Percentiles rank a stretch among this genome's conserved stretches.
Evolutionary conservation across 1,139 yeast genomes (phyloP).

Genomic region (Taphrina populina): DNA sequence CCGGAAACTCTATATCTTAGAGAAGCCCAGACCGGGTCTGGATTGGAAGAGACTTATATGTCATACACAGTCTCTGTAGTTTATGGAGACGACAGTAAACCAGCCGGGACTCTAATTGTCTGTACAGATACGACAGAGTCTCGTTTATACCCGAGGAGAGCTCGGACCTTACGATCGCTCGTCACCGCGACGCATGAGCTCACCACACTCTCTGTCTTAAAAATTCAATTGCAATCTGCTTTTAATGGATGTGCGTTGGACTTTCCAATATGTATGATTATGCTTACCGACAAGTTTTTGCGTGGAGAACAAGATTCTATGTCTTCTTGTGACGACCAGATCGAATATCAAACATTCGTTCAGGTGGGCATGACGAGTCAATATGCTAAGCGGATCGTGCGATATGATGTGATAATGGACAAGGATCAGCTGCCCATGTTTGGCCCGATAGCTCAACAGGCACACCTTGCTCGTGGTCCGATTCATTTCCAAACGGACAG

Average conservation of each 20-base stretch:
- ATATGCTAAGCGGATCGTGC: not conserved
- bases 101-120: not conserved
- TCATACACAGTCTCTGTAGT: not conserved
- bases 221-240: not conserved
- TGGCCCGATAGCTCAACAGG: constrained; percentile 1
- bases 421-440: not conserved
- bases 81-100: not conserved
- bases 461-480: not conserved
- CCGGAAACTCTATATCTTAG: constrained; percentile 3
- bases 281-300: not conserved
- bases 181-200: constrained; percentile 1
- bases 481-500: constrained; percentile 1
- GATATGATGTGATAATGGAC: not conserved
- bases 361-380: not conserved
- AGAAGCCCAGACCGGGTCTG: not conserved
- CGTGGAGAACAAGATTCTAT: not conserved
- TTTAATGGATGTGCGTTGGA: not conserved
- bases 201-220: constrained; percentile 1
- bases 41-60: not conserved
- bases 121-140: not conserved
- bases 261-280: constrained; percentile 6
- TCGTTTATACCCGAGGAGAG: not conserved
- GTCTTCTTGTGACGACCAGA: not conserved
- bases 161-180: constrained; percentile 1
- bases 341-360: constrained; percentile 8